These are phyloP conservation scores for Penicillium cosmopolitanum DNA, from an alignment of 495 filamentous ascomycete species.

Conservation along the genomic window DNA sequence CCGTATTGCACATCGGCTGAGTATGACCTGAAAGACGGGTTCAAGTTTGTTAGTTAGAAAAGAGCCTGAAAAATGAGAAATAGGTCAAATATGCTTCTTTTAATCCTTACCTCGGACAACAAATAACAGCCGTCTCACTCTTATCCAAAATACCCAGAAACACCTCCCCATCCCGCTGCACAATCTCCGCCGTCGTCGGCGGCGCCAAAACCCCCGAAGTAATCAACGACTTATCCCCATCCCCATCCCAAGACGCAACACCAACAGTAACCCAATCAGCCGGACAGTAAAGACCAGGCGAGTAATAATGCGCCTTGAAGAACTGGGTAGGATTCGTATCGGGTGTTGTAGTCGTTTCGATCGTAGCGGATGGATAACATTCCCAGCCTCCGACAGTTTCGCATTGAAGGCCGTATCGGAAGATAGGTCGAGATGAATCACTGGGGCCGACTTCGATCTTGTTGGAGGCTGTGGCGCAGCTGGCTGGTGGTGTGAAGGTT, in stretches of 20 bases:
- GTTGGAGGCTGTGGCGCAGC: not conserved
- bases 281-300: constrained; percentile 11
- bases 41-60: no score
- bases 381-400: not conserved
- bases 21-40: not conserved
- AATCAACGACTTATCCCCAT: not conserved
- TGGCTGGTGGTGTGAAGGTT: constrained; percentile 14
- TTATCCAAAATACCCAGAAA: constrained; percentile 1
- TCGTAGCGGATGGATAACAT: not conserved
- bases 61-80: no score
- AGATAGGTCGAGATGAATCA: not conserved
- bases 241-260: not conserved
- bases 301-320: not conserved
- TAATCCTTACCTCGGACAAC: constrained; percentile 4
- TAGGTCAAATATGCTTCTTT: no score
- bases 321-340: not conserved
- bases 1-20: not conserved
- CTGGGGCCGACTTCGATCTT: not conserved
- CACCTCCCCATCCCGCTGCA: not conserved
- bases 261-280: constrained; percentile 9
- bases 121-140: constrained; percentile 7
- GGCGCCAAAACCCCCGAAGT: constrained; percentile 2
- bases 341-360: not conserved
- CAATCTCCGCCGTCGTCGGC: not conserved
- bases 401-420: not conserved